Evolutionary conservation across 768 basidiomycete genomes (phyloP), one percentile per base, ranked within the genome.

Genomic region (Pleurotus pulmonarius): DNA sequence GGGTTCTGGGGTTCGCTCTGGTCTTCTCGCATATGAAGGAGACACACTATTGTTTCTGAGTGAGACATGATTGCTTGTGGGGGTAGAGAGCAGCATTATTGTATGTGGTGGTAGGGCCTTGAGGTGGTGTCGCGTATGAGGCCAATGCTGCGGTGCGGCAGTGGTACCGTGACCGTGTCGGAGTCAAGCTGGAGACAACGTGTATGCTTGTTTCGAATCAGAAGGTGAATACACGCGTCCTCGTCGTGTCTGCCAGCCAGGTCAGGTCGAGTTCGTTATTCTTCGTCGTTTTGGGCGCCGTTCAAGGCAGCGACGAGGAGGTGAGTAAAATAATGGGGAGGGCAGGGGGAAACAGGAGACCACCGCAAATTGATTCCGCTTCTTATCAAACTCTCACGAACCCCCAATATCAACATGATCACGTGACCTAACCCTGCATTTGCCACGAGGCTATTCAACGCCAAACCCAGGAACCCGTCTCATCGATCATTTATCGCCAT

Each of bases 11-110:
- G 56, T 55, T 49, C 60, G 68, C 55, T 68, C 67, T 48, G 74
- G 72, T 11, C 69, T 68, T 8, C 63, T 65, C 44, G 71, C 71
- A 61, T 66, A 73, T 18, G 69, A 71, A 39, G 74, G 71, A 48
- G 73, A 72, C 60, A 69, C 69, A 57, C 66, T 64, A 18, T 12
- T 48, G 40, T 59, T 62, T 55, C 63, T 65, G 46, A 67, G 67
- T 49, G 73, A 64, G 51, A 73, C 47, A 63, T 67, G 70, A 57
- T 70, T 70, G 59, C 72, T 75, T 58, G 73, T 72, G 24, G 75
- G 76, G 41, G 75, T 76, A 52, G 77, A 74, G 58, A 73, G 69
- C 59, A 78, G 75, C 78, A 79, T 79, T 56, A 65, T 66, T 58
- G 63, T 62, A 64, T 63, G 51, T 62, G 67, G 59, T 57, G 62